phyloP scores from a whole-genome alignment of 177 flowering plant genomes.

The Tripterygium wilfordii region DNA sequence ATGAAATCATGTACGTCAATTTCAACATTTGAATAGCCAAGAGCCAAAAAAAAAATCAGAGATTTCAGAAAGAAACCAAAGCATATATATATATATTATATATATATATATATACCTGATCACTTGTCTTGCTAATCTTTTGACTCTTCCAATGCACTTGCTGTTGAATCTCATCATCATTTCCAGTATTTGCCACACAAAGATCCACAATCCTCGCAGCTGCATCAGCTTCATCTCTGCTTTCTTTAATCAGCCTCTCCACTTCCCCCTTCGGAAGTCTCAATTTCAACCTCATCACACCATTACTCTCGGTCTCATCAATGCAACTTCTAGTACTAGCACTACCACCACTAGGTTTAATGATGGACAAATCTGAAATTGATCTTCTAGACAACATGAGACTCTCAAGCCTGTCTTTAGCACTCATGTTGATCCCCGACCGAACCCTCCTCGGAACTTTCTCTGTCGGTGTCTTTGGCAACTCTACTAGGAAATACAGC shows the following conservation, averaged over 20 bases:
- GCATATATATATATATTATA: too few species aligned
- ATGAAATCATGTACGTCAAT: too few species aligned
- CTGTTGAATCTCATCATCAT: neutral
- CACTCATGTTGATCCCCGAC: slow-evolving; percentile 62
- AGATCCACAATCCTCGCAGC: slow-evolving; percentile 64
- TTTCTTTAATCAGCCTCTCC: slow-evolving; percentile 52
- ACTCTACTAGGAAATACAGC: slow-evolving; percentile 56
- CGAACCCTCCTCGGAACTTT: slow-evolving; percentile 38
- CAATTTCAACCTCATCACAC: slow-evolving; percentile 34
- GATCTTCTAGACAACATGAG: slow-evolving; percentile 49
- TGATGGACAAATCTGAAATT: neutral
- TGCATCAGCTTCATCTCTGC: slow-evolving; percentile 51
- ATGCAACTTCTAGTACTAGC: neutral
- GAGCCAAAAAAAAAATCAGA: too few species aligned
- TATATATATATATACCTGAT: too few species aligned
- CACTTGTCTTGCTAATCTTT: neutral
- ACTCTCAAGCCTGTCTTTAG: slow-evolving; percentile 59
- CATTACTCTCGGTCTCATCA: slow-evolving; percentile 2
- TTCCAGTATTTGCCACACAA: slow-evolving; percentile 20
- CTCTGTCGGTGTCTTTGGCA: slow-evolving; percentile 32
- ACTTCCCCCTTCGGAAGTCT: slow-evolving; percentile 69
- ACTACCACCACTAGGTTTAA: neutral
- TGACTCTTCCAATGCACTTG: slow-evolving; percentile 14
- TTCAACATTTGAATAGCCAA: too few species aligned
- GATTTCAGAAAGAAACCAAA: too few species aligned